These are phyloP conservation scores for Blastobotrys attinorum DNA, from an alignment of 805 yeast genomes.

Conservation along the genomic window DNA sequence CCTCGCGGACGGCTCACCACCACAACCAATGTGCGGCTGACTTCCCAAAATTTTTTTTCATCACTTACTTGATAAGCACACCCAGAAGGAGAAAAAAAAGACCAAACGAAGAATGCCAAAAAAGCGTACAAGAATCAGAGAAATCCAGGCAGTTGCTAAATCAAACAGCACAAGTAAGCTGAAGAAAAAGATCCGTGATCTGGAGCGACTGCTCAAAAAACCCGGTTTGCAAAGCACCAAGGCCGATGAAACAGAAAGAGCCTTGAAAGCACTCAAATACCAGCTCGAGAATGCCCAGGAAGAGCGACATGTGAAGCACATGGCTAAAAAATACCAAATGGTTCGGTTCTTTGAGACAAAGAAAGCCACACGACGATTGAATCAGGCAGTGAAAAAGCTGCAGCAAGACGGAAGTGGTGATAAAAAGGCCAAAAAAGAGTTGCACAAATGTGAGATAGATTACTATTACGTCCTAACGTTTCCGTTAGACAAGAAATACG, in stretches of 20 bases:
- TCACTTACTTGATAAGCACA: not conserved
- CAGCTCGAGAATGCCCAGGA: constrained; percentile 47
- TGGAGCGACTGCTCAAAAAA: constrained; percentile 54
- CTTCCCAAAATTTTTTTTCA: not conserved
- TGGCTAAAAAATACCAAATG: constrained; percentile 79
- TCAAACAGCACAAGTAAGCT: constrained; percentile 39
- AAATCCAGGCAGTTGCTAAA: not conserved
- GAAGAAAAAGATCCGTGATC: constrained; percentile 80
- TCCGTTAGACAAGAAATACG: constrained; percentile 74
- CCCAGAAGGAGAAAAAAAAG: not conserved
- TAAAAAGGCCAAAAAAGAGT: constrained; percentile 23
- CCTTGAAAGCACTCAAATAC: constrained; percentile 51
- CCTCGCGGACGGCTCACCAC: no score
- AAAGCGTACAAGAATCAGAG: not conserved
- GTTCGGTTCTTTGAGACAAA: constrained; percentile 85
- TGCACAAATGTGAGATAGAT: constrained; percentile 57
- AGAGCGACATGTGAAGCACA: constrained; percentile 39
- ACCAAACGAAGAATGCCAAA: not conserved
- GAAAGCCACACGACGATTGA: constrained; percentile 69
- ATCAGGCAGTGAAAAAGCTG: constrained; percentile 34
- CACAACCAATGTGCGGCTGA: not conserved
- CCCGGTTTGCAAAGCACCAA: constrained; percentile 53
- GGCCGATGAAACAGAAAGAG: constrained; percentile 47
- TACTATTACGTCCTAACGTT: constrained; percentile 66
- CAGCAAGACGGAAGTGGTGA: constrained; percentile 22